Percentiles rank a stretch among this genome's conserved stretches.
Conservation (phyloP, 1,139 yeast species). For the Magnusiomyces magnusii region DNA sequence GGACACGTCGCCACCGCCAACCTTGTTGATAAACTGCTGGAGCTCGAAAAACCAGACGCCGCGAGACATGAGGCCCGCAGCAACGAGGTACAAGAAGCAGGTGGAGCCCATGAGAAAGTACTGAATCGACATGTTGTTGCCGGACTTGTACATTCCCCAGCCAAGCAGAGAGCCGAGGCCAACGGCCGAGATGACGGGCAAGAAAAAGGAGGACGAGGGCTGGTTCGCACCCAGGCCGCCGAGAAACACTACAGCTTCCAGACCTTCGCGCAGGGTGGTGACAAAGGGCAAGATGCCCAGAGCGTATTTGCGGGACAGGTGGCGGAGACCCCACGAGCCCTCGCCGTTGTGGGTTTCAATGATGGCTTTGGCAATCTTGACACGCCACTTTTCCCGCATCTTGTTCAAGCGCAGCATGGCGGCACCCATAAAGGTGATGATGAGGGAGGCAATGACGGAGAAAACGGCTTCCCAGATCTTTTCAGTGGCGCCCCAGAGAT, state of each 20-base stretch:
- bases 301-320: conserved; percentile 50
- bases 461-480: conserved; percentile 93
- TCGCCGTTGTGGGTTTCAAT: conserved; percentile 38
- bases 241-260: conserved; percentile 80
- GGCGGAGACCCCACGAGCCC: no score
- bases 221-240: conserved; percentile 67
- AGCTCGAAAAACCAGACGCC: conserved; percentile 88
- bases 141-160: no score
- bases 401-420: conserved; percentile 88
- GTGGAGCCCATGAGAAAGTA: conserved; percentile 77
- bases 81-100: conserved; percentile 74
- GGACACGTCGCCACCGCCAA: conserved; percentile 81
- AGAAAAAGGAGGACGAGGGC: conserved; percentile 81
- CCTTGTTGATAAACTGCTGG: conserved; percentile 48
- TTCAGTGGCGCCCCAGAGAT: conserved; percentile 80
- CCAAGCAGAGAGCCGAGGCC: conserved; percentile 61
- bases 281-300: conserved; percentile 71
- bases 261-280: conserved; percentile 78
- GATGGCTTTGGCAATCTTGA: conserved; percentile 74
- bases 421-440: conserved; percentile 84
- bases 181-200: conserved; percentile 60
- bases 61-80: conserved; percentile 84
- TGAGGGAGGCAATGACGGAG: conserved; percentile 70
- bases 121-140: conserved; percentile 70
- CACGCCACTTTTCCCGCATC: conserved; percentile 87